Evolutionary conservation across 2,329 filamentous ascomycete species (phyloP).

Genomic region (Trichoderma sp.): DNA sequence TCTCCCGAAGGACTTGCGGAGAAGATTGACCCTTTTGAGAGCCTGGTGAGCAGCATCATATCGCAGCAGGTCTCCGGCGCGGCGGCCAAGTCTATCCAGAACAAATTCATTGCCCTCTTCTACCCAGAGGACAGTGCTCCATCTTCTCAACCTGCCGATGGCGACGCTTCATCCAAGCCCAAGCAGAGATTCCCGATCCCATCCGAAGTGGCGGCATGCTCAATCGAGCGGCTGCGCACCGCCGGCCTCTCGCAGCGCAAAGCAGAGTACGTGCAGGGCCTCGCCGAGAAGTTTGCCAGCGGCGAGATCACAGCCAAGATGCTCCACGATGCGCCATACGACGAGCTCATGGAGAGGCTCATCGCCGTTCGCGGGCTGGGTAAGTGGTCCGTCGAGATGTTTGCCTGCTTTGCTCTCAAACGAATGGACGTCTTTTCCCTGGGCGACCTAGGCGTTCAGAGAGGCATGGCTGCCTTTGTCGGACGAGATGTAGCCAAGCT

Average conservation of each 20-base stretch:
- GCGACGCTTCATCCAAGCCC: constrained; percentile 28
- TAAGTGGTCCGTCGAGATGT: constrained; percentile 96
- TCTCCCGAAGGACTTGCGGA: constrained; percentile 80
- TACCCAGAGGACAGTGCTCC: constrained; percentile 31
- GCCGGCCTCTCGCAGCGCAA: constrained; percentile 93
- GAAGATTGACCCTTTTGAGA: constrained; percentile 83
- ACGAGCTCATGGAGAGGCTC: constrained; percentile 79
- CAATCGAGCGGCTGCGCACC: constrained; percentile 70
- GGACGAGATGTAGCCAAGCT: constrained; percentile 83
- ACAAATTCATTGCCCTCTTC: constrained; percentile 79
- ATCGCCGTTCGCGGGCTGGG: constrained; percentile 86
- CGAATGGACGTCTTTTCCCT: constrained; percentile 90
- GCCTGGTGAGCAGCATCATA: constrained; percentile 83
- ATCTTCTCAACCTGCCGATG: not conserved
- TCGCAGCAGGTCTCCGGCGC: constrained; percentile 95
- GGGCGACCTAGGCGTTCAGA: constrained; percentile 90
- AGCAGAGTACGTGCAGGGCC: constrained; percentile 87
- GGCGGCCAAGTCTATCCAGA: constrained; percentile 85
- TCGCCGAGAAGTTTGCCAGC: constrained; percentile 76
- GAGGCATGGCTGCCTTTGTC: constrained; percentile 86
- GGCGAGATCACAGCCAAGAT: constrained; percentile 76
- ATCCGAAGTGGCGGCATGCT: constrained; percentile 64
- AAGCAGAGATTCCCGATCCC: constrained; percentile 69
- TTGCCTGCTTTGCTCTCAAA: constrained; percentile 93
- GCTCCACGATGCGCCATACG: constrained; percentile 77